Base-by-base conservation (phyloP, 2,329 filamentous ascomycete species). In the Aspergillus versicolor region DNA sequence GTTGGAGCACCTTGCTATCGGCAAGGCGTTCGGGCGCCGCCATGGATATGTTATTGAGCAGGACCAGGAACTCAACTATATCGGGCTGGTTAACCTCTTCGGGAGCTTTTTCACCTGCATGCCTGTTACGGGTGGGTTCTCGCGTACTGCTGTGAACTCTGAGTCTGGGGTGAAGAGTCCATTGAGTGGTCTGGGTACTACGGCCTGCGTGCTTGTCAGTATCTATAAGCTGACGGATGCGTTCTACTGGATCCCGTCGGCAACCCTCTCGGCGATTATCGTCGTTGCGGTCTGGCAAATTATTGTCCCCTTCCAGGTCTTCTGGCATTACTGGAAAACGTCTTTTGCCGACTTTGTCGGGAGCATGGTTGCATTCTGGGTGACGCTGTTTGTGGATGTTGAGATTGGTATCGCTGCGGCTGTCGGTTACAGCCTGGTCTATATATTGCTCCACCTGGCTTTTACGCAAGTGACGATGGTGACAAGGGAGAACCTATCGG, bases 11-110 rank as follows among this genome's bases (percentile, higher is more conserved):
- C 37, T 40, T 21, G 92, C 93, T 49, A 97, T 97, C 62, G 91
- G 92, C 15, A 97, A 97, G 73, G 96, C 92, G 0, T 97, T 97
- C 65, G 93, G 93, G 6, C 85, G 93, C 56, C 84, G 96, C 67
- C 97, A 97, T 79, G 96, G 96, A 77, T 97, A 97, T 75, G 88
- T 85, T 17, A 97, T 97, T 71, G 87, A 97, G 65, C 92, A 93
- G 0, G 97, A 92, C 0, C 93, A 97, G 72, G 93, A 97, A 73
- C 84, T 97, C 76, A 90, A 97, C 48, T 92, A 91, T 24, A 96
- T 97, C 63, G 93, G 93, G 60, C 84, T 96, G 22, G 89, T 88
- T 30, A 97, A 97, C 70, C 81, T 97, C 27, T 80, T 97, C 8
- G 92, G 90, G 1, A 91, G 93, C 3, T 96, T 97, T 77, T 81